A percentile compares a stretch with the other conserved stretches of the same genome.
phyloP scores from a whole-genome alignment of 1,284 basidiomycete genomes.

The Trametes pubescens region DNA sequence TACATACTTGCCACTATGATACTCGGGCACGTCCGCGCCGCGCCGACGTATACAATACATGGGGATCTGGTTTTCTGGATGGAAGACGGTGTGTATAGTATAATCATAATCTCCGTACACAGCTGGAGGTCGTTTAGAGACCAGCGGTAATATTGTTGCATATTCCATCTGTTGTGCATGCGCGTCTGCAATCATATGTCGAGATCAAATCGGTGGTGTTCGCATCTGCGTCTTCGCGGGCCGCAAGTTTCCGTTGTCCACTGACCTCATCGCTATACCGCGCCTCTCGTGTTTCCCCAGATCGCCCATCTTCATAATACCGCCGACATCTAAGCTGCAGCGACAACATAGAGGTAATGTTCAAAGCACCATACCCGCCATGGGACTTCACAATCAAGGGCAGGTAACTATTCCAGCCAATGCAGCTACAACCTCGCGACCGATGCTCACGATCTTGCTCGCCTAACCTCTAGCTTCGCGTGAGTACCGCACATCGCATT shows the following conservation, averaged over 20 bases:
- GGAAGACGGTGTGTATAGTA: conserved; percentile 23
- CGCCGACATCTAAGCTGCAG: not conserved
- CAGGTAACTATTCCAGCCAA: too few species aligned
- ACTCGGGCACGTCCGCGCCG: not conserved
- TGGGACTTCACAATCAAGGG: conserved; percentile 37
- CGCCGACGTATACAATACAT: not conserved
- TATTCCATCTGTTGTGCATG: not conserved
- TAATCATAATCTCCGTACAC: conserved; percentile 23
- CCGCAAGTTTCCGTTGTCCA: too few species aligned
- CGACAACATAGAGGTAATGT: conserved; percentile 25
- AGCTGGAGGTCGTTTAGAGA: conserved; percentile 21
- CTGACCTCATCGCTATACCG: too few species aligned
- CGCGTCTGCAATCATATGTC: not conserved
- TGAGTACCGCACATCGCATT: conserved; percentile 16
- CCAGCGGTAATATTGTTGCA: conserved; percentile 22
- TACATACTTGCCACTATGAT: conserved; percentile 23
- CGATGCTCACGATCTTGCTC: not conserved
- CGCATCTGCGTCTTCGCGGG: not conserved
- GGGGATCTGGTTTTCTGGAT: conserved; percentile 8
- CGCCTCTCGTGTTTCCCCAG: not conserved
- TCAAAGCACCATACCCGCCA: conserved; percentile 35
- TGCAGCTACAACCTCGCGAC: not conserved
- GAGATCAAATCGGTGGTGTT: not conserved
- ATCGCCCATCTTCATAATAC: not conserved
- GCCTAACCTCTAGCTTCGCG: conserved; percentile 31